Evolutionary conservation across 208 protist species (phyloP).

Genomic region (Leptomonas seymouri): DNA sequence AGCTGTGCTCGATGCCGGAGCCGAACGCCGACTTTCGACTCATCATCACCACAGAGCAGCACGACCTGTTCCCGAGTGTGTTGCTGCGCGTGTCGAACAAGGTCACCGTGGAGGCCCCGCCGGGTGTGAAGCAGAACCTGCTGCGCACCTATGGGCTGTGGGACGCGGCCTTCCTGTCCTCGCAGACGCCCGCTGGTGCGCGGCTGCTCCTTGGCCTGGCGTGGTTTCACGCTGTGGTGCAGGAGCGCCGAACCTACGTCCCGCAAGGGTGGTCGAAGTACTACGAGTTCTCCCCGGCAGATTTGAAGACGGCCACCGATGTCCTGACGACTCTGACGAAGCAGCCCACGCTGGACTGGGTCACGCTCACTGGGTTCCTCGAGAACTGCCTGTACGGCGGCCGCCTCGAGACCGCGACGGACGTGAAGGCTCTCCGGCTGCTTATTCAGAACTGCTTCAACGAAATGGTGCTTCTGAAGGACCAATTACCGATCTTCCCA

Average conservation of each 20-base stretch:
- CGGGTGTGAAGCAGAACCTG: constrained; percentile 96
- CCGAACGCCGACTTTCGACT: constrained; percentile 94
- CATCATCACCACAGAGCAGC: constrained; percentile 96
- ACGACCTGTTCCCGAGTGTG: constrained; percentile 93
- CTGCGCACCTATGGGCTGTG: constrained; percentile 91
- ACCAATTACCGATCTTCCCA: constrained; percentile 42
- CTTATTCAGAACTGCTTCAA: constrained; percentile 86
- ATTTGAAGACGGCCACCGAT: constrained; percentile 94
- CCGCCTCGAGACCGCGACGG: constrained; percentile 93
- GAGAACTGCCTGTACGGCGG: constrained; percentile 96
- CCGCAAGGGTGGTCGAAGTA: constrained; percentile 98
- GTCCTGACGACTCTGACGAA: constrained; percentile 67
- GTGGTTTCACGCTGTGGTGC: constrained; percentile 97
- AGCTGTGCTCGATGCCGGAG: constrained; percentile 83
- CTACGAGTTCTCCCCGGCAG: constrained; percentile 96
- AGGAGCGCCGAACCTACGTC: constrained; percentile 97
- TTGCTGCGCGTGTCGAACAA: constrained; percentile 95
- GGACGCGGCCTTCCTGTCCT: constrained; percentile 66
- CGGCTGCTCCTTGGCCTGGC: constrained; percentile 93
- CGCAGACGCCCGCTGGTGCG: constrained; percentile 40
- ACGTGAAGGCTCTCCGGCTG: constrained; percentile 84
- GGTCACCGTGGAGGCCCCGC: constrained; percentile 95
- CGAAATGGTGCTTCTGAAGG: constrained; percentile 53
- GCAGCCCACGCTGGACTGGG: constrained; percentile 78
- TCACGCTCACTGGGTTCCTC: constrained; percentile 91